These are phyloP conservation scores for Candida morakotiae DNA, from an alignment of 805 yeast species.

Conservation along the genomic window DNA sequence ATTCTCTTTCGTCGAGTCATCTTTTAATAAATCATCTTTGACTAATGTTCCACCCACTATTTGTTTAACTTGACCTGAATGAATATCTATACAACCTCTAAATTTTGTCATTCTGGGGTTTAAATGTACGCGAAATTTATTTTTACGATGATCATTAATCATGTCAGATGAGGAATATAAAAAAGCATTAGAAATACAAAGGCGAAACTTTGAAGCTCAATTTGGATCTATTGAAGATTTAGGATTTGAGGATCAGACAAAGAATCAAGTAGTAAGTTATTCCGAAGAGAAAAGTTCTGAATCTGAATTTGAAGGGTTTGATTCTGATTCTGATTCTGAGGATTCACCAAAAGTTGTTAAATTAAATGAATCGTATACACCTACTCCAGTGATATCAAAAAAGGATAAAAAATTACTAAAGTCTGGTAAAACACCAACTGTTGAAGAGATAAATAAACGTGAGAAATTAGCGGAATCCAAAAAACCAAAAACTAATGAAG, in stretches of 20 bases:
- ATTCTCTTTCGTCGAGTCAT: slow-evolving; percentile 40
- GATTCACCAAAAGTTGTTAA: slow-evolving; percentile 46
- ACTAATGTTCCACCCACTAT: slow-evolving; percentile 91
- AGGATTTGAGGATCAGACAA: slow-evolving; percentile 29
- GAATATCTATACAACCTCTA: slow-evolving; percentile 94
- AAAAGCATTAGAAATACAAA: slow-evolving; percentile 46
- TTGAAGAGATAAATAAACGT: slow-evolving; percentile 26
- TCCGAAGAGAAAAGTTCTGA: slow-evolving; percentile 15
- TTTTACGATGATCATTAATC: slow-evolving; percentile 3
- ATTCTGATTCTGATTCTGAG: slow-evolving; percentile 8
- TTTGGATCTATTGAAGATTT: slow-evolving; percentile 55
- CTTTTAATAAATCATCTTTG: slow-evolving; percentile 36
- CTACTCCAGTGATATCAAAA: slow-evolving; percentile 30
- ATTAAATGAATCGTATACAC: slow-evolving; percentile 20
- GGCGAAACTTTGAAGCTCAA: slow-evolving; percentile 59
- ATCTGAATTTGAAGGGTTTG: slow-evolving; percentile 12
- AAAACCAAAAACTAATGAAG: slow-evolving; percentile 30
- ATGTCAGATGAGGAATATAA: slow-evolving; percentile 21
- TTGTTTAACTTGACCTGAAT: slow-evolving; percentile 92
- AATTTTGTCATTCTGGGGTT: slow-evolving; percentile 67
- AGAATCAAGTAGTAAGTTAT: slow-evolving; percentile 18
- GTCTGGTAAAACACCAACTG: slow-evolving; percentile 59
- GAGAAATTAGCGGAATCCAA: slow-evolving; percentile 24
- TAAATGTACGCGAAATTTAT: neutral
- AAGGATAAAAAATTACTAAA: slow-evolving; percentile 50